Percentiles rank a stretch among this genome's conserved stretches.
Conservation (phyloP, 495 filamentous ascomycete genomes). For the Trichoderma erinaceum region DNA sequence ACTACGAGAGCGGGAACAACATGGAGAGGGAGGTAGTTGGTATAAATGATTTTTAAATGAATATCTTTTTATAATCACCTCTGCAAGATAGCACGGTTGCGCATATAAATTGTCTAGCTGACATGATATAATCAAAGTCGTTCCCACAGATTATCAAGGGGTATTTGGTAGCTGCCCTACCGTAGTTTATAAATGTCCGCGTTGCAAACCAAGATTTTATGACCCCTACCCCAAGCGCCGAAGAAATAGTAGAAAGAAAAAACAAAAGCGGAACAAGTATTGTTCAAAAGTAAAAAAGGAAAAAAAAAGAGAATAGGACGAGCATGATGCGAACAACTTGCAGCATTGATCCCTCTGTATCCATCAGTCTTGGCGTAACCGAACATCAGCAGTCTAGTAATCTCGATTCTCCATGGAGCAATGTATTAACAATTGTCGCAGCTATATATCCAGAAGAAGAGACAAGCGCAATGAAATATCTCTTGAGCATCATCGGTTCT, state of each 20-base stretch:
- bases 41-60: background rate
- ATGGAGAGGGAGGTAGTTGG: background rate
- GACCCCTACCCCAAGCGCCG: background rate
- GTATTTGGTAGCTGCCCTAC: conserved; percentile 3
- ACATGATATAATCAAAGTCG: background rate
- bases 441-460: background rate
- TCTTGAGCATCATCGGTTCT: conserved; percentile 12
- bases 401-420: background rate
- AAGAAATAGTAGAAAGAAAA: background rate
- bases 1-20: background rate
- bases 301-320: background rate
- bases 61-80: background rate
- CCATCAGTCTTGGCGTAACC: background rate
- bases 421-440: background rate
- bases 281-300: background rate
- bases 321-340: background rate
- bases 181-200: conserved; percentile 3
- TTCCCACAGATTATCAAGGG: conserved; percentile 1
- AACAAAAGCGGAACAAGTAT: no score
- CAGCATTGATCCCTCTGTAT: background rate
- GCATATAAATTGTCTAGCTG: background rate
- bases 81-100: background rate
- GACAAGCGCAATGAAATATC: background rate
- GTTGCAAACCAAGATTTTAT: background rate
- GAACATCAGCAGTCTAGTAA: background rate